Evolutionary conservation across 495 filamentous ascomycete genomes (phyloP).

Genomic region (Filosporella fistucella): DNA sequence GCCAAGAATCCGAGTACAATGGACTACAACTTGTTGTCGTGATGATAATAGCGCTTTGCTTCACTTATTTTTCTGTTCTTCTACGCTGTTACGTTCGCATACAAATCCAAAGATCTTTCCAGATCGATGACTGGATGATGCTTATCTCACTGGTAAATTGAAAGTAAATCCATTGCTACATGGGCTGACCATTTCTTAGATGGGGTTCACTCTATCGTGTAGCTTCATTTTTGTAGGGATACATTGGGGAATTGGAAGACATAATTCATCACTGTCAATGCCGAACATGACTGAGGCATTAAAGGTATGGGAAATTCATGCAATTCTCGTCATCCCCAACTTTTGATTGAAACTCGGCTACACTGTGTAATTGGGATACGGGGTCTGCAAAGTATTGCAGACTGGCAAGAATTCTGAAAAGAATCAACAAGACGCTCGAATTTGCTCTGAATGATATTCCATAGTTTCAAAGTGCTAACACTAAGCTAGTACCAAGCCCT

Average conservation of each 20-base stretch:
- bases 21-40: slow-evolving; percentile 29
- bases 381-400: too few relatives aligned
- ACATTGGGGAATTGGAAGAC: slow-evolving; percentile 29
- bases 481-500: slow-evolving; percentile 32
- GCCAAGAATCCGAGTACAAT: slow-evolving; percentile 32
- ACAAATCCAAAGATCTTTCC: slow-evolving; percentile 31
- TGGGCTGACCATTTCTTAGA: slow-evolving; percentile 13
- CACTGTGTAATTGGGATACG: too few relatives aligned
- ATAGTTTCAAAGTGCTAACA: too few relatives aligned
- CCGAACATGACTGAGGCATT: slow-evolving; percentile 28
- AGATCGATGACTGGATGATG: slow-evolving; percentile 39
- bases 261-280: slow-evolving; percentile 31
- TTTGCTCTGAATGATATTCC: too few relatives aligned
- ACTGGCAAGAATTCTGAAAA: too few relatives aligned
- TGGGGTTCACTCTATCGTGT: slow-evolving; percentile 31
- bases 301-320: slow-evolving; percentile 14
- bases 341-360: neutral
- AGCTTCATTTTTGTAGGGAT: slow-evolving; percentile 30
- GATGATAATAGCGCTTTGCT: slow-evolving; percentile 23
- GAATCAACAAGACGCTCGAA: too few relatives aligned
- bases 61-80: slow-evolving; percentile 31
- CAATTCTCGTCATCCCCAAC: neutral
- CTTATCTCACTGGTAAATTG: slow-evolving; percentile 28
- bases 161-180: neutral
- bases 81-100: slow-evolving; percentile 33